Evolutionary conservation across 495 filamentous ascomycete species (phyloP).

Genomic region (Peziza echinospora): DNA sequence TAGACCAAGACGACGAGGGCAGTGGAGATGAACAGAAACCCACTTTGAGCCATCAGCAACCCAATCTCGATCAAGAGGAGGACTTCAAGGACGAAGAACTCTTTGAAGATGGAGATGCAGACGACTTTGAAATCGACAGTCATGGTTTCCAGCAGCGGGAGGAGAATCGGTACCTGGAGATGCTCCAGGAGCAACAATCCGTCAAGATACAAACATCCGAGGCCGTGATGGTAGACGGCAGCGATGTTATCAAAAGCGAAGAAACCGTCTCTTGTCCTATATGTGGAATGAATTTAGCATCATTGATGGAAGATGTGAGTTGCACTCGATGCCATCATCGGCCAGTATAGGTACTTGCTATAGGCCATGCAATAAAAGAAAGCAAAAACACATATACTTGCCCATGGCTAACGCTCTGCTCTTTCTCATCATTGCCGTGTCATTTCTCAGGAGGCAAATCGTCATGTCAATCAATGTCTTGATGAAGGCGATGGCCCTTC

Average conservation of each 20-base stretch:
- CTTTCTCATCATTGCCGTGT: too few relatives aligned
- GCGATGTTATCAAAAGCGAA: too few relatives aligned
- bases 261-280: constrained; percentile 44
- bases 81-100: constrained; percentile 23
- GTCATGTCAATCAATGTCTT: constrained; percentile 82
- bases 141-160: constrained; percentile 20
- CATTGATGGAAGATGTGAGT: constrained; percentile 34
- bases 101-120: constrained; percentile 11
- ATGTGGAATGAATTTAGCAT: constrained; percentile 40
- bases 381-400: too few relatives aligned
- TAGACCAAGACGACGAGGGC: not conserved
- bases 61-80: not conserved
- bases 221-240: too few relatives aligned
- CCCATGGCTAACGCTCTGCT: too few relatives aligned
- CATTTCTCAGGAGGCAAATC: constrained; percentile 27
- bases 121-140: constrained; percentile 14
- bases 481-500: constrained; percentile 62
- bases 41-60: not conserved
- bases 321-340: not conserved
- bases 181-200: constrained; percentile 41
- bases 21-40: not conserved
- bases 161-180: constrained; percentile 35
- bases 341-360: not conserved
- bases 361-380: too few relatives aligned
- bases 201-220: constrained; percentile 34